Evolutionary conservation across 345 rosid genomes (phyloP), one percentile per base, ranked within the genome.

Genomic region (Fremontodendron californicum): DNA sequence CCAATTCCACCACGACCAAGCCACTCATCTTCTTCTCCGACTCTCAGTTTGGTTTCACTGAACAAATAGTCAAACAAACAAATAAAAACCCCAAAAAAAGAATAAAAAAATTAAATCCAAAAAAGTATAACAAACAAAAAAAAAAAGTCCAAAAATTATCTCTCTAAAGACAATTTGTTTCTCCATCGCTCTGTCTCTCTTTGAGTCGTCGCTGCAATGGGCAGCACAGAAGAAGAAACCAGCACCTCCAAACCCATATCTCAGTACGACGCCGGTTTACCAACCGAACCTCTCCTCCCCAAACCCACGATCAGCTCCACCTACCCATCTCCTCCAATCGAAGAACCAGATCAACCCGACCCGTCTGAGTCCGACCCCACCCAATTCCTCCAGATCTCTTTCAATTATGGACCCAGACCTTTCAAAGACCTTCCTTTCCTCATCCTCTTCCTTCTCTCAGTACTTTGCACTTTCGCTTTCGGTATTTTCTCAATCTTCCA

Each of bases 351-450:
- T 11, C 84, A 33, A 12, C 71, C 82, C 27, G 83, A 80, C 78
- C 84, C 84, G 0, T 71, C 82, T 11, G 90, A 89, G 0, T 46
- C 87, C 52, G 94, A 95, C 89, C 89, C 91, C 16, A 87, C 82
- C 71, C 97, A 92, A 79, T 95, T 78, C 84, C 90, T 93, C 75
- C 98, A 95, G 88, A 93, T 95, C 96, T 84, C 94, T 33, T 93
- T 84, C 87, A 92, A 86, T 52, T 85, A 84, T 46, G 95, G 92
- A 1, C 94, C 91, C 5, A 85, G 98, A 74, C 81, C 90, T 68
- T 88, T 92, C 92, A 90, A 88, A 75, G 98, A 95, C 86, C 74
- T 92, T 45, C 80, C 94, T 37, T 92, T 90, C 78, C 87, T 95
- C 46, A 25, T 93, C 85, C 85, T 95, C 82, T 95, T 91, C 79